These are phyloP conservation scores for Meripilus lineatus DNA, from an alignment of 1,284 basidiomycete genomes.

Conservation along the genomic window DNA sequence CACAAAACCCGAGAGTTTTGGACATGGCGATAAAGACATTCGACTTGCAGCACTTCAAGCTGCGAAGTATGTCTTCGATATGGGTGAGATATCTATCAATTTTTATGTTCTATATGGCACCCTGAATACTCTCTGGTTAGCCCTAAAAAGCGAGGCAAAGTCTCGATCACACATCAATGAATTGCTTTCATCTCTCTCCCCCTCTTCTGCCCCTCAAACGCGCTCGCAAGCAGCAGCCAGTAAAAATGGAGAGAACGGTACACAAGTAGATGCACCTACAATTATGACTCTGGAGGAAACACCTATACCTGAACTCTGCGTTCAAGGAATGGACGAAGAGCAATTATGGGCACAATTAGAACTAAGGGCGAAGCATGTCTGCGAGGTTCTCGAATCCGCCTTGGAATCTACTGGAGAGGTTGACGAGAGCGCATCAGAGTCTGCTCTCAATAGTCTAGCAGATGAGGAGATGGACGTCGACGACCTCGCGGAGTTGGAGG, in stretches of 20 bases:
- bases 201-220: constrained; percentile 61
- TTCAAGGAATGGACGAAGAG: constrained; percentile 82
- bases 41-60: constrained; percentile 60
- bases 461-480: constrained; percentile 24
- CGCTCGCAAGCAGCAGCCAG: constrained; percentile 52
- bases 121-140: constrained; percentile 30
- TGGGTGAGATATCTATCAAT: constrained; percentile 46
- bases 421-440: background rate
- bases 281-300: constrained; percentile 55
- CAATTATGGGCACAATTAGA: constrained; percentile 95
- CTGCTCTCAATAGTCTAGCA: background rate
- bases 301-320: constrained; percentile 71
- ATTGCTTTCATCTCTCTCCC: constrained; percentile 63
- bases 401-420: constrained; percentile 42
- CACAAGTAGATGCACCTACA: constrained; percentile 27
- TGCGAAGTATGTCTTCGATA: constrained; percentile 76
- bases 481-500: constrained; percentile 26
- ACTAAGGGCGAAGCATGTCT: constrained; percentile 63
- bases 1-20: constrained; percentile 48
- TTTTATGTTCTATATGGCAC: constrained; percentile 4
- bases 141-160: constrained; percentile 56
- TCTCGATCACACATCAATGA: constrained; percentile 65
- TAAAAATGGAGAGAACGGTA: constrained; percentile 30
- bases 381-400: constrained; percentile 55
- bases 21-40: constrained; percentile 52